Base-by-base conservation (phyloP, 164 flowering plant species). In the Sedum album region DNA sequence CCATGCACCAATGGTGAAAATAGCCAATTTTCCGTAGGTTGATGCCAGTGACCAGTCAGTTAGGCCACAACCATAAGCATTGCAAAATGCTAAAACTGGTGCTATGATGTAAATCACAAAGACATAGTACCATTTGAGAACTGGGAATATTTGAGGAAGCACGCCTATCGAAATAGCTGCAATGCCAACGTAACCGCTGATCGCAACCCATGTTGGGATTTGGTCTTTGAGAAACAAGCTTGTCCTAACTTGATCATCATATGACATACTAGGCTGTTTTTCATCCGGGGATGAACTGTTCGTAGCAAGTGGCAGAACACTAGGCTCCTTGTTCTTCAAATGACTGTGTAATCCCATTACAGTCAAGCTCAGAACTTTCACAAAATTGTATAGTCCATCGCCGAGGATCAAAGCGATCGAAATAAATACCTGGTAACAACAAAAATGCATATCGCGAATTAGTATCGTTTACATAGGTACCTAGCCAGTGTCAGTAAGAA, bases 1-100 rank as follows among this genome's bases (percentile, higher is more conserved):
- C 66, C 66, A 62, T 6, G 66, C 66, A 28, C 66, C 66, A 30
- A 62, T 62, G 9, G 66, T 62, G n/a, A 62, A 62, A 36, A 62
- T 31, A 26, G 66, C 66, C 39, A 62, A 31, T 23, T 62, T 62
- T 3, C 41, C 66, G 66, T 62, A 62, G 0, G 66, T 62, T 13
- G 66, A 62, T 2, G 66, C 66, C 2, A 62, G 39, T 62, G 66
- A 62, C 41, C 66, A 62, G 41, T 31, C 66, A 30, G 66, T 62
- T 5, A 62, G 66, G 20, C 66, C 66, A 8, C 66, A 62, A 62
- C 41, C 66, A 30, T 62, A 62, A 1, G 66, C 66, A 15, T 62
- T 62, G 39, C 66, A 62, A 62, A 62, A 62, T 62, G 66, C 66
- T 62, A 62, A n/a, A 20, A 62, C 66, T 8, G 41, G 23, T 0